Percentiles rank a stretch among this genome's conserved stretches.
These are phyloP conservation scores for Leccinum solheimii DNA, from an alignment of 1,284 basidiomycete genomes.

Conservation along the genomic window DNA sequence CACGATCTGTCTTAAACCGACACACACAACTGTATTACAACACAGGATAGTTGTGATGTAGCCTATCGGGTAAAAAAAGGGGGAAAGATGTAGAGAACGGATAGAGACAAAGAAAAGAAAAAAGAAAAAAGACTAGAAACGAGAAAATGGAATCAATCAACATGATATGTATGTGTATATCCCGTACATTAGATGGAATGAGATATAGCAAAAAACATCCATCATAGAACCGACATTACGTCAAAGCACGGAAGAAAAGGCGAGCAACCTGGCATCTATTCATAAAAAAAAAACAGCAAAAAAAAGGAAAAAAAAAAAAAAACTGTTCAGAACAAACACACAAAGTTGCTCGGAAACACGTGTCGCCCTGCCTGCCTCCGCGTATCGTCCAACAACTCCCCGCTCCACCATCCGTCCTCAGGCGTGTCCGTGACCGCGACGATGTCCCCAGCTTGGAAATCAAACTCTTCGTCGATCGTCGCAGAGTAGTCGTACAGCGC, in stretches of 20 bases:
- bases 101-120: neutral
- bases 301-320: neutral
- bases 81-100: neutral
- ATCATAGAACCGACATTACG: neutral
- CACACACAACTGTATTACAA: no score
- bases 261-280: neutral
- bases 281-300: neutral
- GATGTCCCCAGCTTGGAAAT: conserved; percentile 89
- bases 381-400: conserved; percentile 81
- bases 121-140: neutral
- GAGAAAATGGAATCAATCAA: neutral
- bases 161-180: neutral
- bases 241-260: neutral
- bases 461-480: conserved; percentile 85
- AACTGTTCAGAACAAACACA: conserved; percentile 46
- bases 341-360: conserved; percentile 93
- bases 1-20: no score
- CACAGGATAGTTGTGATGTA: no score
- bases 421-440: conserved; percentile 91
- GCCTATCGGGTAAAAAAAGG: neutral
- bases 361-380: conserved; percentile 76
- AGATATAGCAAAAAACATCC: neutral
- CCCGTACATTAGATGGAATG: neutral
- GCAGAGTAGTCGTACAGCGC: conserved; percentile 92
- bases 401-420: conserved; percentile 95